Conservation (phyloP, 2,329 filamentous ascomycete species). For the Penicillium sp. region DNA sequence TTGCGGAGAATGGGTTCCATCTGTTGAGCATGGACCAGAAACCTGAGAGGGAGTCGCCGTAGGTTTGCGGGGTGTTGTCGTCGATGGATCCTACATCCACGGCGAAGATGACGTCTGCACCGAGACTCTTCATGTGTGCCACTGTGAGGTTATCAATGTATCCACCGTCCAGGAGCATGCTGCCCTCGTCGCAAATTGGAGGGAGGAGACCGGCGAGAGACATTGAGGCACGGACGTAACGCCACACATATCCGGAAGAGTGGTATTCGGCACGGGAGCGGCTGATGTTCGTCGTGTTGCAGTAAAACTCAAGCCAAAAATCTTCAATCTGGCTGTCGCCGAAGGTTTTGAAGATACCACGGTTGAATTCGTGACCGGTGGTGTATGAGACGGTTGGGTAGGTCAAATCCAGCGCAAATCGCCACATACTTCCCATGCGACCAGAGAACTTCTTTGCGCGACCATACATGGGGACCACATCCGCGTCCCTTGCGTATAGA, state of each 20-base stretch:
- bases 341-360: conserved; percentile 98
- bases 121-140: conserved; percentile 92
- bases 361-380: conserved; percentile 97
- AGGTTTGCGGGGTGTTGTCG: conserved; percentile 86
- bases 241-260: conserved; percentile 95
- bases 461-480: conserved; percentile 95
- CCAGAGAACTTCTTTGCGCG: conserved; percentile 96
- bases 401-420: conserved; percentile 93
- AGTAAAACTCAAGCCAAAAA: conserved; percentile 98
- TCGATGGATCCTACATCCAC: conserved; percentile 92
- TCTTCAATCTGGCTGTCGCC: conserved; percentile 97
- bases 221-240: conserved; percentile 96
- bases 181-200: conserved; percentile 93
- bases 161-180: conserved; percentile 93
- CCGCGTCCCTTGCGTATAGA: conserved; percentile 92
- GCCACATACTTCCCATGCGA: conserved; percentile 98
- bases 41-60: conserved; percentile 91
- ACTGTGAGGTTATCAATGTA: conserved; percentile 98
- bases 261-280: conserved; percentile 91
- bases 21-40: conserved; percentile 94
- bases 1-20: conserved; percentile 91
- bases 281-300: conserved; percentile 98
- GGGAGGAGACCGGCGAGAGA: conserved; percentile 89
- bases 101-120: conserved; percentile 92
- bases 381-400: conserved; percentile 97